phyloP scores from a whole-genome alignment of 164 flowering plant genomes.

The Litsea cubeba region DNA sequence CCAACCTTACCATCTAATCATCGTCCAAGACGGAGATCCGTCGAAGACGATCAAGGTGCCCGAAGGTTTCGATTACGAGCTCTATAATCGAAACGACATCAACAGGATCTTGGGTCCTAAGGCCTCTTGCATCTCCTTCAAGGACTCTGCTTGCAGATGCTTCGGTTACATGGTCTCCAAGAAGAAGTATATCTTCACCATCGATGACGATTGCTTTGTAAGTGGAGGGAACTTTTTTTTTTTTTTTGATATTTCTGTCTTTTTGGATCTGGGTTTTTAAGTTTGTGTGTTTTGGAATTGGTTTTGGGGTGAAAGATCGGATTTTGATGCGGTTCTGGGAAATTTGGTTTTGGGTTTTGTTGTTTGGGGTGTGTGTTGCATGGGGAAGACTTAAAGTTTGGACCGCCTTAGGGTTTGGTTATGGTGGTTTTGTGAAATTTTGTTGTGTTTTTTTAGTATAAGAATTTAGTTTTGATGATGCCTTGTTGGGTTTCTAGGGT shows the following conservation, averaged over 20 bases:
- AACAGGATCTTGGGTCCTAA: conserved; percentile 72
- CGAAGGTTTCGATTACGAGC: conserved; percentile 85
- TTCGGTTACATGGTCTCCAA: conserved; percentile 84
- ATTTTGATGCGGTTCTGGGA: no score
- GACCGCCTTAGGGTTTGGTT: no score
- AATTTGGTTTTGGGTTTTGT: no score
- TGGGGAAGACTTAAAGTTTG: no score
- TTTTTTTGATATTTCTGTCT: not conserved
- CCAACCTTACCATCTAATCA: conserved; percentile 70
- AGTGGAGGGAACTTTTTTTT: conserved; percentile 18
- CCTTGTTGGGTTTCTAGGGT: no score
- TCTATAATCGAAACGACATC: conserved; percentile 73
- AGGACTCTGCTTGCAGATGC: conserved; percentile 89
- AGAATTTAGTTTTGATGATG: no score
- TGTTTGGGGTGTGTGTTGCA: not conserved
- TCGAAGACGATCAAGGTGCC: conserved; percentile 59
- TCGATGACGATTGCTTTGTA: conserved; percentile 91
- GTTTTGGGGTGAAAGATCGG: not conserved
- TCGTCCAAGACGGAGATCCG: conserved; percentile 85
- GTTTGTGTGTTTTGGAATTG: not conserved
- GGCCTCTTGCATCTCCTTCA: conserved; percentile 84
- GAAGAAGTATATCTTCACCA: conserved; percentile 90
- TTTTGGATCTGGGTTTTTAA: not conserved
- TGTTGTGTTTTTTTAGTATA: no score
- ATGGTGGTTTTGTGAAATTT: no score